Evolutionary conservation across 2,329 filamentous ascomycete species (phyloP).

Genomic region (Pseudogymnoascus sp.): DNA sequence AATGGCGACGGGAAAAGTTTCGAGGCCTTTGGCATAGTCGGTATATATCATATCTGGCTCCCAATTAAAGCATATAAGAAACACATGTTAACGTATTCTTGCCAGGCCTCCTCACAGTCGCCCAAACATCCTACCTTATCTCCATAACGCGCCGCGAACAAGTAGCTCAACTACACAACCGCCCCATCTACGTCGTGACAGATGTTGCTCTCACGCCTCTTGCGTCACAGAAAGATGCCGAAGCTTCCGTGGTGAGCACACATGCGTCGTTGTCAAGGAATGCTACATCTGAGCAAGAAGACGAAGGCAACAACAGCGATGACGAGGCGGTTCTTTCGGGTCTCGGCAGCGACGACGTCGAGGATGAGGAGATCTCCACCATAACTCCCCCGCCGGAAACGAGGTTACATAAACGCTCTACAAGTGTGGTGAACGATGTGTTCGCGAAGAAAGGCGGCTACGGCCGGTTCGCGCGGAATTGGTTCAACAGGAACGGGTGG

Average conservation of each 20-base stretch:
- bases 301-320: slow-evolving; percentile 41
- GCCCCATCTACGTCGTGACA: slow-evolving; percentile 78
- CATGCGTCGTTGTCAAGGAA: slow-evolving; percentile 36
- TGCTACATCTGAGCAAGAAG: slow-evolving; percentile 17
- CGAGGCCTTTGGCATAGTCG: slow-evolving; percentile 32
- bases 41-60: slow-evolving; percentile 21
- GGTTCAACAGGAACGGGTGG: slow-evolving; percentile 86
- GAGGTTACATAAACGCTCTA: slow-evolving; percentile 30
- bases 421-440: slow-evolving; percentile 80
- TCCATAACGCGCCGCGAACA: slow-evolving; percentile 81
- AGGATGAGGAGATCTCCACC: slow-evolving; percentile 30
- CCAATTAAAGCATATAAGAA: not conserved
- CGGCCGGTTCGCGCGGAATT: slow-evolving; percentile 80
- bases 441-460: slow-evolving; percentile 78
- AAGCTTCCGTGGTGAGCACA: slow-evolving; percentile 62
- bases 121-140: slow-evolving; percentile 75
- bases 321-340: slow-evolving; percentile 38
- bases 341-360: slow-evolving; percentile 38
- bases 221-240: slow-evolving; percentile 67
- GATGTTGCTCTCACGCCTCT: slow-evolving; percentile 89
- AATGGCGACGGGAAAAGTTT: slow-evolving; percentile 25
- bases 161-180: slow-evolving; percentile 78
- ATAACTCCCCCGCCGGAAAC: slow-evolving; percentile 1
- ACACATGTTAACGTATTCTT: not conserved
- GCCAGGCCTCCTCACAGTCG: slow-evolving; percentile 75